Base-by-base conservation (phyloP, 78 protist species). In the Tieghemostelium lacteum region DNA sequence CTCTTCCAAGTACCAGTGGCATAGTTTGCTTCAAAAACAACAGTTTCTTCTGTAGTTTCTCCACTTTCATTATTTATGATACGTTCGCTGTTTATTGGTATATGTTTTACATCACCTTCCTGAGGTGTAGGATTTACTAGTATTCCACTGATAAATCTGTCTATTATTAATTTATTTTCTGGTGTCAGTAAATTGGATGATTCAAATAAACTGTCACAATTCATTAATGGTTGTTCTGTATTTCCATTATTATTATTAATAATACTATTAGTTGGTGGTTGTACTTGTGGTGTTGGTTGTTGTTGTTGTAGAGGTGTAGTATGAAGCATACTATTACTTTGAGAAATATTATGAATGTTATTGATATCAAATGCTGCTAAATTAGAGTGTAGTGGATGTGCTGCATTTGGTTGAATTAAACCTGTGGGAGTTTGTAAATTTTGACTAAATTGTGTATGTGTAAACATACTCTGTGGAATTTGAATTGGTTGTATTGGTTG, bases 11-110 rank as follows among this genome's bases (percentile, higher is more conserved):
- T 14, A 33, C 39, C 69, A 26, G 4, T 62, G 33, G 52, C 80
- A 73, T 73, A 73, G 28, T 73, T 58, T 31, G 55, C 55, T 37
- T 73, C 80, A 73, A 73, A 73, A 28, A 73, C 57, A 8, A 73
- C 80, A 34, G 80, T 73, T 58, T 73, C 80, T 2, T 24, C 50
- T 17, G 57, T 14, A 8, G 31, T 10, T 22, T 52, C 80, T 55
- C 50, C 80, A 16, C 57, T 29, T 16, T 52, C 80, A 29, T 50
- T 52, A 22, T 22, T 57, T 31, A 39, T 20, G 28, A 22, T 73
- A 16, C 34, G 33, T 10, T 73, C 80, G n/a, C 52, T 52, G 33
- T 33, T 57, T 14, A 73, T 4, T 57, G 80, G 80, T 8, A 73
- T 73, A 10, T 73, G 80, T 33, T 73, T 73, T 2, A 73, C 14